Base-by-base conservation (phyloP, 2,329 filamentous ascomycete species). In the Zymoseptoria pseudotritici region DNA sequence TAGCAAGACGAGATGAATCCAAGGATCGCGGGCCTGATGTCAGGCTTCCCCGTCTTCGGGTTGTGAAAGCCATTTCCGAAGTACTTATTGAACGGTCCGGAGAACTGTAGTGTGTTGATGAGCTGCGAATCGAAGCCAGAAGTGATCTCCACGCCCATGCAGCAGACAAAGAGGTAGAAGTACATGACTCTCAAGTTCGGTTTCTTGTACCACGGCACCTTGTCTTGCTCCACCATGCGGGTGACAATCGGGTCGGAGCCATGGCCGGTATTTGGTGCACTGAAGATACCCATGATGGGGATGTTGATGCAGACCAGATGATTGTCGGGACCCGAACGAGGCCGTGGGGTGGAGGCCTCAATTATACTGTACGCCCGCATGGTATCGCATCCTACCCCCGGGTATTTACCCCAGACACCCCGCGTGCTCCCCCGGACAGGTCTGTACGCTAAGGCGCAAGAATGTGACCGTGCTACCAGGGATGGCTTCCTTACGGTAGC, bases 121-220 rank as follows among this genome's bases (percentile, higher is more conserved):
- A 81, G 77, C 26, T 76, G 80, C 3, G 78, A 80, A 65, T 84
- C 83, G 65, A 84, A 85, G 0, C 83, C 82, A 3, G 81, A 83
- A 0, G 82, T 85, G 67, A 83, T 83, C 72, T 86, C 84, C 59
- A 86, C 83, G 53, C 83, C 83, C 74, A 86, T 82, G 69, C 81
- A 84, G 51, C 81, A 82, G 21, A 82, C 82, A 60, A 86, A 82
- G 55, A 86, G 77, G 61, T 83, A 72, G 6, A 86, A 69, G 66
- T 86, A 86, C 46, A 86, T 75, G 19, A 68, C 69, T 57, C 83
- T 77, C 49, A 86, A 73, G 63, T 86, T 86, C 0, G 79, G 81
- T 71, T 86, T 86, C 67, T 76, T 78, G 73, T 79, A 85, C 82
- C 82, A 86, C 58, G 72, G 31, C 26, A 75, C 74, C 36, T 71